Percentiles rank a stretch among this genome's conserved stretches.
Evolutionary conservation across 345 rosid species (phyloP).

Genomic region (Capsella bursapastoris): DNA sequence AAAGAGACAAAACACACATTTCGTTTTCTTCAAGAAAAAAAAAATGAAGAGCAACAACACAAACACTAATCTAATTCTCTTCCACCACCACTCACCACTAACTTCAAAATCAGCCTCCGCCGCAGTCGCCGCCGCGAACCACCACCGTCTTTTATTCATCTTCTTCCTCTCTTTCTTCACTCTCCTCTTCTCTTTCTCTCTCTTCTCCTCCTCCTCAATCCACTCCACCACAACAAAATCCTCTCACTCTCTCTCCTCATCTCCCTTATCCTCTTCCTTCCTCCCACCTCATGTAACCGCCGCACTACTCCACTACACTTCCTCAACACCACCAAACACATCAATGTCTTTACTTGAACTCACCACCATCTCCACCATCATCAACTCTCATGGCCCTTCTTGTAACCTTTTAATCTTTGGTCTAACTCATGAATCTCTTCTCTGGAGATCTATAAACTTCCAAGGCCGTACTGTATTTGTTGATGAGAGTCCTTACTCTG

Average conservation of each 20-base stretch:
- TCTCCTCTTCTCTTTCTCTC: constrained; percentile 69
- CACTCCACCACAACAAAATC: constrained; percentile 28
- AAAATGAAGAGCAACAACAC: constrained; percentile 61
- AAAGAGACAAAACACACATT: constrained; percentile 7
- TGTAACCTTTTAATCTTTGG: constrained; percentile 83
- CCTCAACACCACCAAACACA: constrained; percentile 55
- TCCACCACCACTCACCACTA: constrained; percentile 78
- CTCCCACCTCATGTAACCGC: constrained; percentile 54
- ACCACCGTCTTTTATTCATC: constrained; percentile 62
- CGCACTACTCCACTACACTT: constrained; percentile 79
- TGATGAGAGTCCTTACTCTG: constrained; percentile 72
- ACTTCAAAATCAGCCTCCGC: constrained; percentile 54
- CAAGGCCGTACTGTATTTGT: constrained; percentile 76
- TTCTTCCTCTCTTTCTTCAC: constrained; percentile 69
- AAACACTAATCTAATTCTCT: constrained; percentile 72
- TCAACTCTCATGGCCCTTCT: constrained; percentile 40
- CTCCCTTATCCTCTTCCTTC: constrained; percentile 44
- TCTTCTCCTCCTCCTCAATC: constrained; percentile 53
- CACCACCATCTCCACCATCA: constrained; percentile 56
- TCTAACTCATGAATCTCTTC: constrained; percentile 78
- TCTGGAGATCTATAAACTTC: constrained; percentile 78
- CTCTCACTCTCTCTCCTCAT: constrained; percentile 42
- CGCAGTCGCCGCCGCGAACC: constrained; percentile 40
- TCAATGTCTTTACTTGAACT: constrained; percentile 75
- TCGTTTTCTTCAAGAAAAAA: background rate